Conservation (phyloP, 2,329 filamentous ascomycete genomes). For the Nemania diffusa region DNA sequence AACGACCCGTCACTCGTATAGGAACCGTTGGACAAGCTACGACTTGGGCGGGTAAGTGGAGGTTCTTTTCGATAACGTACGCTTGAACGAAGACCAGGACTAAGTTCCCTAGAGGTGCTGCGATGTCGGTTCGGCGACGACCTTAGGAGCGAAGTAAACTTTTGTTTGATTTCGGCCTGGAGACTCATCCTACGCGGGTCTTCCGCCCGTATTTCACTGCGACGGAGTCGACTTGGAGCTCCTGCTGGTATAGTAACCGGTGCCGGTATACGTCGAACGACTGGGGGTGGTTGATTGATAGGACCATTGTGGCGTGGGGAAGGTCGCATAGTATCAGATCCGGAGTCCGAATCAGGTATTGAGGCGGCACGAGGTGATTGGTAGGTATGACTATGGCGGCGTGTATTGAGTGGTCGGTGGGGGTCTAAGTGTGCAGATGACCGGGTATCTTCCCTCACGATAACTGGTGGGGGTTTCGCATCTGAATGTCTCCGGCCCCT, state of each 20-base stretch:
- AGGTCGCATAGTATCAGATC: slow-evolving; percentile 38
- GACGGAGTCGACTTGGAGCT: slow-evolving; percentile 39
- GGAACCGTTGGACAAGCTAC: slow-evolving; percentile 46
- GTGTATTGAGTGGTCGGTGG: slow-evolving; percentile 38
- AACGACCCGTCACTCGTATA: slow-evolving; percentile 46
- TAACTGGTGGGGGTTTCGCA: slow-evolving; percentile 52
- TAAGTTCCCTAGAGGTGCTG: slow-evolving; percentile 47
- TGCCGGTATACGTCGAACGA: slow-evolving; percentile 41
- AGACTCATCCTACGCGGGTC: slow-evolving; percentile 45
- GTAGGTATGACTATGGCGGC: slow-evolving; percentile 47
- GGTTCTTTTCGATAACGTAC: slow-evolving; percentile 42
- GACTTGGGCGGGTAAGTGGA: slow-evolving; percentile 41
- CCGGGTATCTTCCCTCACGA: slow-evolving; percentile 42
- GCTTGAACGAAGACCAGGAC: slow-evolving; percentile 25
- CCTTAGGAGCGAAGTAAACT: slow-evolving; percentile 43
- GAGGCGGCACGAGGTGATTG: slow-evolving; percentile 41
- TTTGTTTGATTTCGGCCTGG: slow-evolving; percentile 46
- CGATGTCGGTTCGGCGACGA: slow-evolving; percentile 45
- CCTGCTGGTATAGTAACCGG: slow-evolving; percentile 34
- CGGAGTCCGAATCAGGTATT: slow-evolving; percentile 43
- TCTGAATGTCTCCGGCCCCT: slow-evolving; percentile 65
- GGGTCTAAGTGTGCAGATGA: slow-evolving; percentile 40
- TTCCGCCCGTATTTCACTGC: slow-evolving; percentile 42
- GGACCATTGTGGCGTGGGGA: slow-evolving; percentile 39
- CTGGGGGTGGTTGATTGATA: slow-evolving; percentile 37